Conservation (phyloP, 129 eudicot species). For the Artemisia annua region DNA sequence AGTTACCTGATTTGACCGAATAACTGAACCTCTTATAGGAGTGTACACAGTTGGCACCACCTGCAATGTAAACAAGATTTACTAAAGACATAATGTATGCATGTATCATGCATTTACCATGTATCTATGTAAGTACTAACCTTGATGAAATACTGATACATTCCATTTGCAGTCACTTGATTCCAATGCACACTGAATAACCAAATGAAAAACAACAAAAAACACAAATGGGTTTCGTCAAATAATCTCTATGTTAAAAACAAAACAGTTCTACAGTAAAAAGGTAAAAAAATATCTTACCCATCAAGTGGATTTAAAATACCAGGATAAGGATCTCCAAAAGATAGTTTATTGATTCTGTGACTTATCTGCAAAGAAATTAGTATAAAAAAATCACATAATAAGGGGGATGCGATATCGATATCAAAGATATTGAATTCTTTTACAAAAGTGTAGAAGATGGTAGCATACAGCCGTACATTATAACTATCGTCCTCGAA, state of each 20-base stretch:
- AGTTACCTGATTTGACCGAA: conserved; percentile 82
- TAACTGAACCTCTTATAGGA: conserved; percentile 61
- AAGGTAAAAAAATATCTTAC: conserved; percentile 40
- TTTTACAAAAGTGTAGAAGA: conserved; percentile 16
- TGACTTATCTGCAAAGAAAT: conserved; percentile 74
- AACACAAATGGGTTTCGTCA: neutral
- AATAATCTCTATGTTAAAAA: conserved; percentile 4
- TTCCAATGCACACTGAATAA: conserved; percentile 60
- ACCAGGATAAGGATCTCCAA: conserved; percentile 86
- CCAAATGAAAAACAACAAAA: conserved; percentile 9
- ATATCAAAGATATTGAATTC: neutral
- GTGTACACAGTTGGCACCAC: conserved; percentile 91
- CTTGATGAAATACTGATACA: conserved; percentile 83
- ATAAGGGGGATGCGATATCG: neutral
- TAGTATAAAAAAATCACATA: neutral
- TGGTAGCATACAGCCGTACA: conserved; percentile 59
- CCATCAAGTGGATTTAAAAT: conserved; percentile 92
- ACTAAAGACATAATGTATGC: neutral
- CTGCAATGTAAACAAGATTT: conserved; percentile 36
- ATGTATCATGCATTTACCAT: conserved; percentile 4
- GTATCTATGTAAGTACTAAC: conserved; percentile 36
- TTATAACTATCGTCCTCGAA: conserved; percentile 64
- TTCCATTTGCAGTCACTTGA: conserved; percentile 61
- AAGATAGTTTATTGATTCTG: conserved; percentile 80
- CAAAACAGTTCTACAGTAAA: neutral